These are phyloP conservation scores for Fragaria vesca DNA, from an alignment of 306 rosid species.

Conservation along the genomic window DNA sequence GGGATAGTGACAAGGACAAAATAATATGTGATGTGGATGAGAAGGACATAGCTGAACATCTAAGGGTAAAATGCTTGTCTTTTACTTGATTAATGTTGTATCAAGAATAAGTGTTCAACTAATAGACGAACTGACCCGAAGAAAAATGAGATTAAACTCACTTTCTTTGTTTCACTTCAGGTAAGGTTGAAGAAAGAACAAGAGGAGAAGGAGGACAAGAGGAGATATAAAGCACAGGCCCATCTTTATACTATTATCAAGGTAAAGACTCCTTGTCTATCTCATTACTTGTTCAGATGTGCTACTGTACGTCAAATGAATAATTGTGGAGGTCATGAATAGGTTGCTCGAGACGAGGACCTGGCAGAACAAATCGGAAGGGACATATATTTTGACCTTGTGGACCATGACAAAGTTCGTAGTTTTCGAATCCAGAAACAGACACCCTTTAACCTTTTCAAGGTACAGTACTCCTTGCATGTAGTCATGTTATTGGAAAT, in stretches of 20 bases:
- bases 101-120: background rate
- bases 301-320: background rate
- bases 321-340: slow-evolving; percentile 16
- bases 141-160: background rate
- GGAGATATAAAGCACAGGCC: slow-evolving; percentile 85
- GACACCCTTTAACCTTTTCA: slow-evolving; percentile 58
- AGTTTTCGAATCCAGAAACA: slow-evolving; percentile 78
- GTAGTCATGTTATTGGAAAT: background rate
- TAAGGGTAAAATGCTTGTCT: slow-evolving; percentile 52
- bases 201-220: slow-evolving; percentile 81
- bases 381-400: slow-evolving; percentile 82
- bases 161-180: slow-evolving; percentile 37
- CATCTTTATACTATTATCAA: slow-evolving; percentile 80
- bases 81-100: slow-evolving; percentile 5
- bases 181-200: slow-evolving; percentile 85
- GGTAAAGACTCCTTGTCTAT: slow-evolving; percentile 38
- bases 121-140: slow-evolving; percentile 14
- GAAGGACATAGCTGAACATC: slow-evolving; percentile 82
- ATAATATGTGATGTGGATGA: slow-evolving; percentile 87
- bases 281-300: slow-evolving; percentile 11
- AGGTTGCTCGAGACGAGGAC: slow-evolving; percentile 91
- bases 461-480: slow-evolving; percentile 42
- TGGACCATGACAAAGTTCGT: slow-evolving; percentile 90
- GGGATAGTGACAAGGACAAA: slow-evolving; percentile 86
- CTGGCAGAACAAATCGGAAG: slow-evolving; percentile 76